phyloP scores from a whole-genome alignment of 371 early-diverging fungal species.

The Lichtheimia hyalospora region DNA sequence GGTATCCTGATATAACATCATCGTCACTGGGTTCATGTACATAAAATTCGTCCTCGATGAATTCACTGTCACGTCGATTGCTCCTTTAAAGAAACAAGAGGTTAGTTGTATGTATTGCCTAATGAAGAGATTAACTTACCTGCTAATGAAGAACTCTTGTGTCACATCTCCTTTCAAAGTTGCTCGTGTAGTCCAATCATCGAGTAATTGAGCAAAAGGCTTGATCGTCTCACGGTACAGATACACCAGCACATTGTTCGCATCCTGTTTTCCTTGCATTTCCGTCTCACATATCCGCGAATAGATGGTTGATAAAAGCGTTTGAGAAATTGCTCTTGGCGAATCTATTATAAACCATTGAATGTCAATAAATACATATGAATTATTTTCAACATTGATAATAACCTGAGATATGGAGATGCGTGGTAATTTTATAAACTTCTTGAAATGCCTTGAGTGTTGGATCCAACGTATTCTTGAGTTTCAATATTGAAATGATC shows the following conservation, averaged over 20 bases:
- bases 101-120: not conserved
- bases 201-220: constrained; percentile 34
- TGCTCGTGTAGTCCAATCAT: constrained; percentile 43
- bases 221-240: constrained; percentile 23
- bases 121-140: constrained; percentile 5
- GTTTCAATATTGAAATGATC: constrained; percentile 4
- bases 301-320: constrained; percentile 24
- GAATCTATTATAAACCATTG: not conserved
- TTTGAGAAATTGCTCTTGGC: constrained; percentile 1
- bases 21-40: not conserved
- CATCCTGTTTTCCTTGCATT: constrained; percentile 11
- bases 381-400: too few relatives aligned
- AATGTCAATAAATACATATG: not conserved
- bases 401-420: not conserved
- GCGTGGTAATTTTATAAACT: not conserved
- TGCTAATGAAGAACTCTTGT: constrained; percentile 33
- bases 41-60: not conserved
- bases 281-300: constrained; percentile 22
- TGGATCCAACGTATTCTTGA: constrained; percentile 1
- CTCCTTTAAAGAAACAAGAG: not conserved
- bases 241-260: constrained; percentile 16
- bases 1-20: constrained; percentile 13
- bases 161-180: constrained; percentile 25
- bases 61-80: not conserved
- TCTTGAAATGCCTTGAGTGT: not conserved